Evolutionary conservation across 257 asterid species (phyloP), one percentile per base, ranked within the genome.

Genomic region (Ajuga chamaepitys): DNA sequence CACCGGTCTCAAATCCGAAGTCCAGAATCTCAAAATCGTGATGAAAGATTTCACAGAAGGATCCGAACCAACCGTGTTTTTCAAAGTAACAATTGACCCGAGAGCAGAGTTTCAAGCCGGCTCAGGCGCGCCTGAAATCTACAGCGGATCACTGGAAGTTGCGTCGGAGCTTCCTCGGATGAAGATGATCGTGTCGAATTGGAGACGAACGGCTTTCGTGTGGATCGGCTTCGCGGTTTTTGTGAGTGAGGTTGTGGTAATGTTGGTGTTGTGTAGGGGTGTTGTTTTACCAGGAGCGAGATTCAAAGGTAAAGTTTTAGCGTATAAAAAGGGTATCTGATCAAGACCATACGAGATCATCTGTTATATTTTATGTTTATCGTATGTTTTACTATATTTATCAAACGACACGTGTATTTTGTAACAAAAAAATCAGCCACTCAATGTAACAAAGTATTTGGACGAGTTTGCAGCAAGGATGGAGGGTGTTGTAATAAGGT

Each of bases 101-200:
- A 82, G 88, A 75, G 88, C 95, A 1, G 84, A 77, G 56, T 54
- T 62, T 11, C 71, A 75, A 56, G 52, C 79, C 0, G 84, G 91
- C 1, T 73, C 75, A 2, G 91, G 91, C 1, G 80, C 75, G 66
- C 95, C 95, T 3, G 83, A 84, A 58, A 75, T 82, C 4, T 86
- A 84, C 34, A 38, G 66, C 14, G 91, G 87, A 7, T 13, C 77
- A 6, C 64, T 86, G 14, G 75, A 68, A 21, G 66, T 82, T 2
- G 57, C 77, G 32, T 82, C 88, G 5, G 78, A 82, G 61, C 86
- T 84, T 28, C 83, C 88, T 4, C 50, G 22, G 32, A 7, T 82
- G 7, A 80, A 75, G 22, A 76, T 64, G 59, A 34, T 79, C 4
- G 8, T 87, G 20, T 78, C 79, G 77, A 64, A 66, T 9, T 82